phyloP scores from a whole-genome alignment of 1,284 basidiomycete species.

The Fistulinella cinereoalba region DNA sequence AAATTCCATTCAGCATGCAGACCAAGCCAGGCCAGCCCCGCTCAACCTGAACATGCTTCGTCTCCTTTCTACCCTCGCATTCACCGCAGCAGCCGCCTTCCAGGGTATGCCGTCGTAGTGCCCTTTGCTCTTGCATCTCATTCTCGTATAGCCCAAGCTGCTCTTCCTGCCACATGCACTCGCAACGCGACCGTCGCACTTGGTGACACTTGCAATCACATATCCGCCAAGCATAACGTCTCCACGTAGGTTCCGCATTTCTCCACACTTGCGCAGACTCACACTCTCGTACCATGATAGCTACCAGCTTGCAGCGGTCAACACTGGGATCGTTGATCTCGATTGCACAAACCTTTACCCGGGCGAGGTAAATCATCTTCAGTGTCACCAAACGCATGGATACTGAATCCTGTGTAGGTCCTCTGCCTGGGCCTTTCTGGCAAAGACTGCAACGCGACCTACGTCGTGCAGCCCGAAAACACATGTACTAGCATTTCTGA shows the following conservation, averaged over 20 bases:
- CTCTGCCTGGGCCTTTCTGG: slow-evolving; percentile 38
- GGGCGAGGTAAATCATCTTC: slow-evolving; percentile 26
- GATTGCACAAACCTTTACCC: slow-evolving; percentile 37
- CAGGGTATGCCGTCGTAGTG: slow-evolving; percentile 15
- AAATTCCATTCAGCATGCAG: too few relatives aligned
- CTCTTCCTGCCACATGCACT: slow-evolving; percentile 34
- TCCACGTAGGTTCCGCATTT: slow-evolving; percentile 38
- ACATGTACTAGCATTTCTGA: background rate
- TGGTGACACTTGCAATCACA: slow-evolving; percentile 34
- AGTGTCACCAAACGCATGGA: background rate
- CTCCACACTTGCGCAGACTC: background rate
- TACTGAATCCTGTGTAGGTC: slow-evolving; percentile 9
- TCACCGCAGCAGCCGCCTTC: slow-evolving; percentile 10
- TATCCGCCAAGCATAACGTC: slow-evolving; percentile 42
- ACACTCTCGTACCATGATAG: slow-evolving; percentile 14
- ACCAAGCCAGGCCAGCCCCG: too few relatives aligned
- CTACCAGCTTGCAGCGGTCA: slow-evolving; percentile 43
- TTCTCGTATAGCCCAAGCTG: slow-evolving; percentile 10
- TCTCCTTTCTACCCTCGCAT: slow-evolving; percentile 14
- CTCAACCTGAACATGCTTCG: slow-evolving; percentile 17
- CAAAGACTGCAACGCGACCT: background rate
- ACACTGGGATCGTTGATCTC: slow-evolving; percentile 33
- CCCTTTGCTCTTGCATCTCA: background rate
- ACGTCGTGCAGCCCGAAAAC: background rate
- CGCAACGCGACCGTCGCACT: slow-evolving; percentile 38